Base-by-base conservation (phyloP, 306 rosid genomes). In the Rosa chinensis region DNA sequence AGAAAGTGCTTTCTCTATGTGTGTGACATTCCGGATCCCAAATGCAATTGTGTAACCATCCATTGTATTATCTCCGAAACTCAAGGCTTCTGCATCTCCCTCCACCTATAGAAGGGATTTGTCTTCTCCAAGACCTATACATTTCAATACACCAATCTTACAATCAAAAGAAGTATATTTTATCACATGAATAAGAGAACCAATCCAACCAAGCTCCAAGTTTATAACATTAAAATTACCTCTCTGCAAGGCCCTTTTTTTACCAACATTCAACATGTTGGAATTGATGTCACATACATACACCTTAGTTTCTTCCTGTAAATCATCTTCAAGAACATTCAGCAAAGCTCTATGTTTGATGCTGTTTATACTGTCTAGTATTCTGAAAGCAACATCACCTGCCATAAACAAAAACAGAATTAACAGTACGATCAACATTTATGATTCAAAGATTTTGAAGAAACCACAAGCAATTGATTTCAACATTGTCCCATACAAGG, bases 21-120 rank as follows among this genome's bases (percentile, higher is more conserved):
- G 98, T 20, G 99, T 92, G 66, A 95, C 99, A 80, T 92, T 95
- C 78, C 99, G 86, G 80, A 95, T 95, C 82, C 98, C 99, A 80
- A 95, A 95, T 37, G 98, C 99, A 89, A 95, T 91, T 47, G 99
- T 92, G 84, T 92, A 95, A 87, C 98, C 96, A 89, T 95, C 98
- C 97, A 95, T 90, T 79, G 97, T 86, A 85, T 89, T 85, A 77
- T 88, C 87, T 79, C 81, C 72, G 66, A 92, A 92, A 78, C 78
- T 79, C 83, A 92, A 81, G 87, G 86, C 86, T 83, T 95, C 97
- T 56, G 99, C 98, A 81, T 95, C 87, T 81, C 98, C 97, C 85
- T 93, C 96, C 75, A 89, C 89, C 99, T 97, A 93, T 72, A 83
- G 25, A 70, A 95, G 98, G 80, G 96, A 93, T 79, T 70, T 79